Conservation (phyloP, 805 yeast species). For the Brettanomyces nanus region DNA sequence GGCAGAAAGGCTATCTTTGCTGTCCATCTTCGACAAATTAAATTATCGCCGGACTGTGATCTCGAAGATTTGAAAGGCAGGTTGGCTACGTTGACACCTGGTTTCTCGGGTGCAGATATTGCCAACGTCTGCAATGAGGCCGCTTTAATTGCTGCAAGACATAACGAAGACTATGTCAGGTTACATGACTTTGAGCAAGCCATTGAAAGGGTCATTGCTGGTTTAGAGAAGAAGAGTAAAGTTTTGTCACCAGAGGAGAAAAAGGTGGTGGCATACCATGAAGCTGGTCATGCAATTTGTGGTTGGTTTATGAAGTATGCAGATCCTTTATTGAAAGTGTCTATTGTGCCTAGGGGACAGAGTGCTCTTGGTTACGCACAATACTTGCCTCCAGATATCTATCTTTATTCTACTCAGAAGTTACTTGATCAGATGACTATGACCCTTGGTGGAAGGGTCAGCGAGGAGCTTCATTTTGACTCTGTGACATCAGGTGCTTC, state of each 20-base stretch:
- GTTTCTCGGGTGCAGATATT: constrained; percentile 93
- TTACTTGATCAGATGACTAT: constrained; percentile 82
- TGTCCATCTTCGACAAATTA: constrained; percentile 66
- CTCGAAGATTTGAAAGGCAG: constrained; percentile 67
- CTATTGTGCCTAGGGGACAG: constrained; percentile 89
- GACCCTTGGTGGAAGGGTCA: constrained; percentile 88
- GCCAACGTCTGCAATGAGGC: constrained; percentile 94
- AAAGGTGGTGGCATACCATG: constrained; percentile 84
- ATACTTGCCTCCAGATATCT: constrained; percentile 84
- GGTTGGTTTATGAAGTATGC: constrained; percentile 89
- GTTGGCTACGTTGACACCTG: constrained; percentile 88
- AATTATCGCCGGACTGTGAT: constrained; percentile 35
- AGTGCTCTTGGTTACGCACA: constrained; percentile 97
- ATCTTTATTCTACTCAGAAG: constrained; percentile 68
- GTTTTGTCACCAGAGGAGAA: constrained; percentile 76
- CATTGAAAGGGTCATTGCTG: constrained; percentile 90
- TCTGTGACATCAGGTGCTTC: constrained; percentile 89
- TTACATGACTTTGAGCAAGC: constrained; percentile 82
- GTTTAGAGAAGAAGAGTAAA: constrained; percentile 80
- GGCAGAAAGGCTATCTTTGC: constrained; percentile 83
- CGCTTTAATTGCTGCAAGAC: constrained; percentile 86
- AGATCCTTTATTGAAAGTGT: constrained; percentile 87
- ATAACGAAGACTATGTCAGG: constrained; percentile 51
- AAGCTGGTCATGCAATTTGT: constrained; percentile 95
- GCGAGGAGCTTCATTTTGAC: constrained; percentile 82